These are phyloP conservation scores for Ephemerocybe angulata DNA, from an alignment of 768 basidiomycete genomes.

Conservation along the genomic window DNA sequence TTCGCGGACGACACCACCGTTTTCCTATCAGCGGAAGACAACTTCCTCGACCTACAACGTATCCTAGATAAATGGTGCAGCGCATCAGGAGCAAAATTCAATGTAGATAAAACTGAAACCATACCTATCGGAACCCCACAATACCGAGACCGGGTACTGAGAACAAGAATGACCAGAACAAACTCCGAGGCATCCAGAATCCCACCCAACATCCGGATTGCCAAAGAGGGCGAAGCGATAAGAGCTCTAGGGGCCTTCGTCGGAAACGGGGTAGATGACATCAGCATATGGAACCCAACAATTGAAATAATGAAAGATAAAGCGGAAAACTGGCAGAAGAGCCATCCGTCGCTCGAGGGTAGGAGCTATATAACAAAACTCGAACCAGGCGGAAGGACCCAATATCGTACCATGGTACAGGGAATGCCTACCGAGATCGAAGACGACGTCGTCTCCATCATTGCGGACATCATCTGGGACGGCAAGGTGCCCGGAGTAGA, in stretches of 20 bases:
- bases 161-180: neutral
- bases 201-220: slow-evolving; percentile 22
- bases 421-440: slow-evolving; percentile 24
- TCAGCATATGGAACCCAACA: slow-evolving; percentile 19
- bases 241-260: slow-evolving; percentile 27
- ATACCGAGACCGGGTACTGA: slow-evolving; percentile 17
- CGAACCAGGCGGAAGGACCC: slow-evolving; percentile 20
- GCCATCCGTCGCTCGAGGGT: slow-evolving; percentile 21
- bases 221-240: slow-evolving; percentile 21
- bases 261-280: slow-evolving; percentile 24
- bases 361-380: slow-evolving; percentile 18
- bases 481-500: neutral
- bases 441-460: slow-evolving; percentile 14
- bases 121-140: slow-evolving; percentile 28
- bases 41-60: slow-evolving; percentile 14
- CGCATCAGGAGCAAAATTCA: slow-evolving; percentile 40
- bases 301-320: slow-evolving; percentile 22
- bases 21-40: slow-evolving; percentile 27
- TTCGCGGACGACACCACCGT: slow-evolving; percentile 42
- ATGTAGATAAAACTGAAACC: slow-evolving; percentile 36
- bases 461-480: slow-evolving; percentile 23
- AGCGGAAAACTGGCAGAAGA: slow-evolving; percentile 21
- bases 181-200: slow-evolving; percentile 1
- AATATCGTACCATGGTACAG: slow-evolving; percentile 23
- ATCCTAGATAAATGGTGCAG: slow-evolving; percentile 37